Evolutionary conservation across 768 basidiomycete genomes (phyloP).

Genomic region (Macrolepiota albuminosa): DNA sequence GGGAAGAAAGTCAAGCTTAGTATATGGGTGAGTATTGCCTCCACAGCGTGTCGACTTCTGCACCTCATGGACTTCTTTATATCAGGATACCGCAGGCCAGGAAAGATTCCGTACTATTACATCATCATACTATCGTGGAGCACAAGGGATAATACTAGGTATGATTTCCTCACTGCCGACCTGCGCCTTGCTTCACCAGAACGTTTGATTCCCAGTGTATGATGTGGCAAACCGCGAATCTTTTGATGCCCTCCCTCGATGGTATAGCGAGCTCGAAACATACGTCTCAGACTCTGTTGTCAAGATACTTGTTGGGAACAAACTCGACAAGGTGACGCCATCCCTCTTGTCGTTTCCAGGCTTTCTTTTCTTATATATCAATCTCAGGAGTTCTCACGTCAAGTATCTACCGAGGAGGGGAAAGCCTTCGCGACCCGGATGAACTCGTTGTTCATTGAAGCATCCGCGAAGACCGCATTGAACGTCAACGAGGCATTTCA

Average conservation of each 20-base stretch:
- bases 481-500: conserved; percentile 71
- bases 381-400: conserved; percentile 79
- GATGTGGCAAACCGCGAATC: conserved; percentile 91
- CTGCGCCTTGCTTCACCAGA: neutral
- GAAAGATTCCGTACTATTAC: conserved; percentile 97
- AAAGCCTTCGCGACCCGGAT: conserved; percentile 76
- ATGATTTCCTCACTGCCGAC: conserved; percentile 3
- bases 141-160: conserved; percentile 81
- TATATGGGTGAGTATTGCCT: conserved; percentile 80
- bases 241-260: conserved; percentile 90
- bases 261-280: conserved; percentile 91
- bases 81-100: conserved; percentile 93
- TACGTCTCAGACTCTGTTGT: conserved; percentile 84
- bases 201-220: conserved; percentile 58
- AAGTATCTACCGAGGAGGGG: conserved; percentile 78
- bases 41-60: neutral
- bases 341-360: neutral
- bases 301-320: conserved; percentile 94
- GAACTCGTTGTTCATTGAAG: conserved; percentile 85
- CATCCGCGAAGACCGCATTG: conserved; percentile 86
- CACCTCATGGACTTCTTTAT: neutral
- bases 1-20: conserved; percentile 87
- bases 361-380: neutral
- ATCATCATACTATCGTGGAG: conserved; percentile 89
- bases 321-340: conserved; percentile 76